These are phyloP conservation scores for Pezicula carpinea DNA, from an alignment of 2,329 filamentous ascomycete genomes.

Conservation along the genomic window DNA sequence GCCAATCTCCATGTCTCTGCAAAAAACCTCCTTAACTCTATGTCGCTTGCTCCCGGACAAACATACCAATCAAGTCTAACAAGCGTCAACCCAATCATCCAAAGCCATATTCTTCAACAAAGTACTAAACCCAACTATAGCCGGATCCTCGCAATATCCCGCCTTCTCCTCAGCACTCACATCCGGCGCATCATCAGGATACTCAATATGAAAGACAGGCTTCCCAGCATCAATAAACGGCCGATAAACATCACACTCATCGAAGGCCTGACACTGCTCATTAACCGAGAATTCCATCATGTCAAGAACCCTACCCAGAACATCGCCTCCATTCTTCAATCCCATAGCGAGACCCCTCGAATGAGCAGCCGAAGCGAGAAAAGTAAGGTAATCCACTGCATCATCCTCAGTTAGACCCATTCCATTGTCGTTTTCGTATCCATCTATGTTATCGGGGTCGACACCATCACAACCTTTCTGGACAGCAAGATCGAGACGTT, in stretches of 20 bases:
- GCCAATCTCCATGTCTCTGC: too few relatives aligned
- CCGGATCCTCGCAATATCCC: neutral
- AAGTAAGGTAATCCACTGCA: constrained; percentile 53
- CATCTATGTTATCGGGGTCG: constrained; percentile 67
- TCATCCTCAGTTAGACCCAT: constrained; percentile 51
- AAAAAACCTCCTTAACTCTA: too few relatives aligned
- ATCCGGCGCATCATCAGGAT: constrained; percentile 44
- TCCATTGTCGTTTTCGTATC: constrained; percentile 55
- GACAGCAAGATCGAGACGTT: constrained; percentile 51
- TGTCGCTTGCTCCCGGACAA: too few relatives aligned
- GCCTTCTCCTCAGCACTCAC: neutral
- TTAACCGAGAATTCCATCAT: constrained; percentile 62
- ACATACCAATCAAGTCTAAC: neutral
- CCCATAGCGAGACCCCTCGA: constrained; percentile 54
- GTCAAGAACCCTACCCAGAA: constrained; percentile 44
- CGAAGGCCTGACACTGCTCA: constrained; percentile 59
- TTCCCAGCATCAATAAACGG: constrained; percentile 56
- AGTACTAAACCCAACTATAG: neutral
- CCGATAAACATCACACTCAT: constrained; percentile 53
- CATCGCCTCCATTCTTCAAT: constrained; percentile 61
- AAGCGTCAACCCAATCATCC: neutral
- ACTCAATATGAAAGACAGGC: constrained; percentile 70
- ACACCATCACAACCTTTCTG: constrained; percentile 62
- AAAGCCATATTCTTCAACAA: neutral
- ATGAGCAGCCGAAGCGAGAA: constrained; percentile 50